Evolutionary conservation across 2,329 filamentous ascomycete genomes (phyloP).

Genomic region (Penicillium sp.): DNA sequence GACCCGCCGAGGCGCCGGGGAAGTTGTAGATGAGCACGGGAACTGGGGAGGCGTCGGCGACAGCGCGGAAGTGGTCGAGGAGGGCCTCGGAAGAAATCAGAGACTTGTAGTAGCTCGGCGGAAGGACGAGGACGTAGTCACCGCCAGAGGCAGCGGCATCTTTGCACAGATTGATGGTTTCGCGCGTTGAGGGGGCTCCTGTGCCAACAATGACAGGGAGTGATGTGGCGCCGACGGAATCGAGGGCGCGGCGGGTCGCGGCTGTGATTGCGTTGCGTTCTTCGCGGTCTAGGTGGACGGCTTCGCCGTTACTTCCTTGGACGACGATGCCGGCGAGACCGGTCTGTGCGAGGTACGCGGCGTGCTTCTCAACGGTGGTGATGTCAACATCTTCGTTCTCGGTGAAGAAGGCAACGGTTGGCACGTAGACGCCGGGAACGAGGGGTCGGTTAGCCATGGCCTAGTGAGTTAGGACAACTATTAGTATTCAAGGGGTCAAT

Average conservation of each 20-base stretch:
- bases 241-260: slow-evolving; percentile 71
- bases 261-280: slow-evolving; percentile 72
- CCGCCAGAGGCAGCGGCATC: slow-evolving; percentile 73
- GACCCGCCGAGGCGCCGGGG: slow-evolving; percentile 68
- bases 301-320: slow-evolving; percentile 83
- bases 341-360: slow-evolving; percentile 71
- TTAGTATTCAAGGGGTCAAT: slow-evolving; percentile 1
- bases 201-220: slow-evolving; percentile 79
- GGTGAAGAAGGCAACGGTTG: slow-evolving; percentile 76
- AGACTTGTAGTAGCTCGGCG: slow-evolving; percentile 75
- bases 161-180: slow-evolving; percentile 71
- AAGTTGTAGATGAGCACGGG: slow-evolving; percentile 76
- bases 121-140: slow-evolving; percentile 76
- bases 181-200: slow-evolving; percentile 73
- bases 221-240: slow-evolving; percentile 66
- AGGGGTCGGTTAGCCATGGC: slow-evolving; percentile 36
- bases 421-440: slow-evolving; percentile 68
- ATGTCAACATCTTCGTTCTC: slow-evolving; percentile 69
- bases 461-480: neutral
- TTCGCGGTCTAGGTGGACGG: slow-evolving; percentile 73
- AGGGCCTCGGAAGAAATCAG: slow-evolving; percentile 66
- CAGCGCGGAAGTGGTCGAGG: slow-evolving; percentile 68
- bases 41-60: slow-evolving; percentile 64
- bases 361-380: slow-evolving; percentile 61
- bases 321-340: slow-evolving; percentile 76